Evolutionary conservation across 1,284 basidiomycete genomes (phyloP).

Genomic region (Laetiporus sulphureus): DNA sequence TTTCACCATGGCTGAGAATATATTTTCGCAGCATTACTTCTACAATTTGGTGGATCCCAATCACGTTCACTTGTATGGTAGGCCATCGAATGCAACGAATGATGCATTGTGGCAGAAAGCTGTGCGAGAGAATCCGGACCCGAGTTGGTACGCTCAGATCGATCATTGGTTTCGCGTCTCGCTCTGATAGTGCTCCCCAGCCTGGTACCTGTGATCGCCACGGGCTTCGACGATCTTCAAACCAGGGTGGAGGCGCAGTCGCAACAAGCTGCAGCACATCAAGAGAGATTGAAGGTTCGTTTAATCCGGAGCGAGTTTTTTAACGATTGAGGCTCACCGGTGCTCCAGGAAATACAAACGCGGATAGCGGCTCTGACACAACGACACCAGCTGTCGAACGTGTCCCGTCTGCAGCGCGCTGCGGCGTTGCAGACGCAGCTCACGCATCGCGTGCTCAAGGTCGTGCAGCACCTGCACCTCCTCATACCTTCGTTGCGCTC

Average conservation of each 20-base stretch:
- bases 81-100: slow-evolving; percentile 69
- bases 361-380: slow-evolving; percentile 60
- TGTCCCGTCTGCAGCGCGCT: slow-evolving; percentile 62
- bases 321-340: neutral
- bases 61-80: slow-evolving; percentile 63
- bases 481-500: slow-evolving; percentile 75
- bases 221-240: slow-evolving; percentile 79
- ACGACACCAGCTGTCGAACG: slow-evolving; percentile 63
- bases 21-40: slow-evolving; percentile 58
- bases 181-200: slow-evolving; percentile 31
- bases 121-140: slow-evolving; percentile 77
- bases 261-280: slow-evolving; percentile 61
- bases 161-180: neutral
- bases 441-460: slow-evolving; percentile 64
- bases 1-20: neutral
- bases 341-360: slow-evolving; percentile 54
- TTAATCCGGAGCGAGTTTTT: neutral
- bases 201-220: slow-evolving; percentile 77
- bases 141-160: slow-evolving; percentile 46
- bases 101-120: slow-evolving; percentile 80
- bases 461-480: slow-evolving; percentile 74
- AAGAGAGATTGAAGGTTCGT: slow-evolving; percentile 59
- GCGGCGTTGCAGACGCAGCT: slow-evolving; percentile 67
- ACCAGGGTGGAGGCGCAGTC: slow-evolving; percentile 77
- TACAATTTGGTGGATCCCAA: slow-evolving; percentile 82